Conservation (phyloP, 805 yeast species). For the Lipomyces spencermartinsiae region DNA sequence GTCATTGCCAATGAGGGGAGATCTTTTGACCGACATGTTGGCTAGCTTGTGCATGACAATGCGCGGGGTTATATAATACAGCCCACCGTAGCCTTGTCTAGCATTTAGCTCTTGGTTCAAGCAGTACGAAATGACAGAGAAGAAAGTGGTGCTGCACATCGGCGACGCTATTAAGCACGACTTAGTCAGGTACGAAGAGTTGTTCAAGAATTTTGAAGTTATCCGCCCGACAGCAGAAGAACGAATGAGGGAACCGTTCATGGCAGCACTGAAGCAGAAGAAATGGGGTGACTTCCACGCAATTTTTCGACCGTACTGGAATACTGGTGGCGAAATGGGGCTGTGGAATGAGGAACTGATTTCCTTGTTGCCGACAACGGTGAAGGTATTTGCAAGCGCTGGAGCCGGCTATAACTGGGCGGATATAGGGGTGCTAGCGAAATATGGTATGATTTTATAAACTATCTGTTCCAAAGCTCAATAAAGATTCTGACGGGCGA, state of each 20-base stretch:
- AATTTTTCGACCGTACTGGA: constrained; percentile 15
- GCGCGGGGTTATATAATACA: too few relatives aligned
- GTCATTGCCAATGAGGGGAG: too few relatives aligned
- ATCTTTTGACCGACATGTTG: too few relatives aligned
- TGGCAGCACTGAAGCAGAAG: constrained; percentile 16
- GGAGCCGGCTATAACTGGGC: constrained; percentile 23
- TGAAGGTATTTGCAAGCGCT: constrained; percentile 23
- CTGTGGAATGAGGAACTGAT: constrained; percentile 17
- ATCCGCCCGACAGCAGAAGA: constrained; percentile 8
- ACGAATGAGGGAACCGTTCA: constrained; percentile 9
- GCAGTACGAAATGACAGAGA: not conserved
- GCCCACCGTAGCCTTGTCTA: too few relatives aligned
- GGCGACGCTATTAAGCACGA: constrained; percentile 12
- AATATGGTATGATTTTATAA: not conserved
- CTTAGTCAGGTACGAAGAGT: constrained; percentile 1
- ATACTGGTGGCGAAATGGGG: constrained; percentile 17
- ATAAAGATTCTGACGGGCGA: not conserved
- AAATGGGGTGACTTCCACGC: constrained; percentile 18
- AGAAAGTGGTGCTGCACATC: constrained; percentile 20
- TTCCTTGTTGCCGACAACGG: constrained; percentile 15
- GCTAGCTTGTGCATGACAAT: too few relatives aligned
- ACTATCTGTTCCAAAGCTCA: not conserved
- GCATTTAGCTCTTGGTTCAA: too few relatives aligned
- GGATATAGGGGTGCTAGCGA: constrained; percentile 1
- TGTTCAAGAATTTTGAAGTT: constrained; percentile 10